These are phyloP conservation scores for Hymenoscyphus occultus DNA, from an alignment of 2,329 filamentous ascomycete genomes.

Conservation along the genomic window DNA sequence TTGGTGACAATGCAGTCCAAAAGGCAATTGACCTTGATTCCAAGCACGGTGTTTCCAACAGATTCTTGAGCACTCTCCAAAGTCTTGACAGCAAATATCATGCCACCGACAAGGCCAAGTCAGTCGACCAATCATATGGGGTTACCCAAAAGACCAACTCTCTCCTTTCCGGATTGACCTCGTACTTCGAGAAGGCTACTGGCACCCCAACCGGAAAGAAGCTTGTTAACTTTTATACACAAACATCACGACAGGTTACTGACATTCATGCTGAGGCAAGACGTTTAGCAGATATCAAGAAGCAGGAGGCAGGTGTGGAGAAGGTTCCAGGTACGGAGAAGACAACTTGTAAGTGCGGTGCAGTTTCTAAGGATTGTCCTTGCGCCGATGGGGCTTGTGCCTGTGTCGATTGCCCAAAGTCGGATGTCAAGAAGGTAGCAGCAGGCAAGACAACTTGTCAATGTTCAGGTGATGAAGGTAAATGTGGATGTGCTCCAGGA, in stretches of 20 bases:
- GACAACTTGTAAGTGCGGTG: constrained; percentile 46
- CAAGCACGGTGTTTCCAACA: constrained; percentile 79
- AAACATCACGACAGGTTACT: constrained; percentile 81
- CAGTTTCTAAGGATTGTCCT: constrained; percentile 42
- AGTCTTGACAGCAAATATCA: constrained; percentile 83
- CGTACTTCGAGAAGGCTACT: constrained; percentile 93
- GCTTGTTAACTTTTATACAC: constrained; percentile 82
- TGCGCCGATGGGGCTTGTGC: constrained; percentile 46
- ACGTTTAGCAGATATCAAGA: constrained; percentile 85
- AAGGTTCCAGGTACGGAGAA: constrained; percentile 39
- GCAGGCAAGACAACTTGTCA: constrained; percentile 42
- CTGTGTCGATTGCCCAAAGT: constrained; percentile 46
- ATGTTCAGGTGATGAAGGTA: constrained; percentile 26
- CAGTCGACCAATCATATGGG: constrained; percentile 80
- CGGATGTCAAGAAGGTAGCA: constrained; percentile 39
- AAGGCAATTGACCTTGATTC: constrained; percentile 83
- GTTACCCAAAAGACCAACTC: constrained; percentile 70
- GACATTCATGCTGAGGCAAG: constrained; percentile 92
- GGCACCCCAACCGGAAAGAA: constrained; percentile 85
- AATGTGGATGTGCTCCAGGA: constrained; percentile 40
- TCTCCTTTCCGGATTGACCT: constrained; percentile 64
- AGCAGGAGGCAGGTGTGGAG: constrained; percentile 51
- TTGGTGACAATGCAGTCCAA: constrained; percentile 70
- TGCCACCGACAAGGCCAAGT: constrained; percentile 80
- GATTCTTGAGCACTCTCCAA: constrained; percentile 74